Base-by-base conservation (phyloP, 1,284 basidiomycete genomes). In the Prillingera fragicola region DNA sequence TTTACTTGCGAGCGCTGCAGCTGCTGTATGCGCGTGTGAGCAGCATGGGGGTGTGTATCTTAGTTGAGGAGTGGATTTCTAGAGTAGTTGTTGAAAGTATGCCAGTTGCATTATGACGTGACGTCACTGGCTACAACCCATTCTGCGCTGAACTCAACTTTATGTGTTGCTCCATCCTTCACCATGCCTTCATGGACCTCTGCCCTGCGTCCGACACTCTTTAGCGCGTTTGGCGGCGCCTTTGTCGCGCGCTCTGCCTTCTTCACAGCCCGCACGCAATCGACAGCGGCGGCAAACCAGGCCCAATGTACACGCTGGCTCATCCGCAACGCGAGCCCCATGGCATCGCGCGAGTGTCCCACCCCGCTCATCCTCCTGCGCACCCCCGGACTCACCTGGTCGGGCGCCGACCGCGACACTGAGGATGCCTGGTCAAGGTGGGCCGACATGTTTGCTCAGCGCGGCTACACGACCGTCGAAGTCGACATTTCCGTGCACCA, bases 381-480 rank as follows among this genome's bases (percentile, higher is more conserved):
- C 18, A 54, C 60, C 1, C 54, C 53, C 9, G 60, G 59, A 1
- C 41, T 65, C 14, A 27, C 23, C 12, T 40, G 25, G 34, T 9
- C 32, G 12, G 19, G 9, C 22, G 45, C 26, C 8, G 21, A 24
- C 19, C 8, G 13, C n/a, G 37, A 14, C 3, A 6, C 19, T 1
- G 26, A 36, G n/a, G 37, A 43, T 19, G 45, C 40, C 25, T 72
- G 62, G 59, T 32, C 42, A 13, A 47, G 57, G 4, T 71, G 68
- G 70, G 73, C 76, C 1, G 72, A 74, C 9, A 75, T 77, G 72
- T 75, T 81, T 36, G 69, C 78, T 13, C 73, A 78, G 55, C 74
- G 77, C 39, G 80, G 82, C 1, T 82, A 79, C 60, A 81, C 78
- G 1, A 78, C 77, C 40, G 60, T 82, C 28, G 76, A 81, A 54